Percentiles rank a stretch among this genome's conserved stretches.
Evolutionary conservation across 345 rosid genomes (phyloP).

Genomic region (Physaria fendleri): DNA sequence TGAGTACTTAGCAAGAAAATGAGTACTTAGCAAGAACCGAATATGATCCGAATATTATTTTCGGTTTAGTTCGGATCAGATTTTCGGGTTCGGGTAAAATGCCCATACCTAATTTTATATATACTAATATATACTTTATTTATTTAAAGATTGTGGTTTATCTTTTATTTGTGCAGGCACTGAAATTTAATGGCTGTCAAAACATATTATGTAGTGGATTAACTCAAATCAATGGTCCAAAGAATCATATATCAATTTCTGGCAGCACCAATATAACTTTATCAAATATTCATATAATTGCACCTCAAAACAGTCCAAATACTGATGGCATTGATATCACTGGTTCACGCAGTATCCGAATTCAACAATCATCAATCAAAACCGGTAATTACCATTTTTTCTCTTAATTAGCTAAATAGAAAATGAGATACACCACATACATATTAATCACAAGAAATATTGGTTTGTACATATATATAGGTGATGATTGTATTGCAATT

Average conservation of each 20-base stretch:
- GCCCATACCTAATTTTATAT: too few species aligned
- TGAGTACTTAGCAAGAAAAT: too few species aligned
- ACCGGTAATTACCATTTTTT: slow-evolving; percentile 31
- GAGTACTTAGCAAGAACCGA: too few species aligned
- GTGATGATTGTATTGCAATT: slow-evolving; percentile 56
- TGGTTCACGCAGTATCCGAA: slow-evolving; percentile 4
- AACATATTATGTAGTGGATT: slow-evolving; percentile 26
- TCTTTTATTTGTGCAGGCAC: background rate
- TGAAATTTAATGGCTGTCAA: slow-evolving; percentile 3
- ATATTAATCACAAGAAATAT: background rate
- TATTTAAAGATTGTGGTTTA: background rate
- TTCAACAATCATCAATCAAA: slow-evolving; percentile 22
- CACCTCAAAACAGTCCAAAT: slow-evolving; percentile 40
- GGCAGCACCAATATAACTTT: slow-evolving; percentile 8
- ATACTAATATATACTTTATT: background rate
- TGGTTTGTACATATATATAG: slow-evolving; percentile 10
- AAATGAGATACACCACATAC: background rate
- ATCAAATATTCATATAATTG: slow-evolving; percentile 27
- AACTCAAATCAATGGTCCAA: slow-evolving; percentile 27
- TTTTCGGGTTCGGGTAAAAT: too few species aligned
- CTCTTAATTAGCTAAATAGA: background rate
- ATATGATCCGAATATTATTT: too few species aligned
- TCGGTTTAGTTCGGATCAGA: too few species aligned
- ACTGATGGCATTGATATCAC: slow-evolving; percentile 47
- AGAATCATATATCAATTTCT: slow-evolving; percentile 19